phyloP scores from a whole-genome alignment of 1,284 basidiomycete species.

The Leccinum angustisporum region DNA sequence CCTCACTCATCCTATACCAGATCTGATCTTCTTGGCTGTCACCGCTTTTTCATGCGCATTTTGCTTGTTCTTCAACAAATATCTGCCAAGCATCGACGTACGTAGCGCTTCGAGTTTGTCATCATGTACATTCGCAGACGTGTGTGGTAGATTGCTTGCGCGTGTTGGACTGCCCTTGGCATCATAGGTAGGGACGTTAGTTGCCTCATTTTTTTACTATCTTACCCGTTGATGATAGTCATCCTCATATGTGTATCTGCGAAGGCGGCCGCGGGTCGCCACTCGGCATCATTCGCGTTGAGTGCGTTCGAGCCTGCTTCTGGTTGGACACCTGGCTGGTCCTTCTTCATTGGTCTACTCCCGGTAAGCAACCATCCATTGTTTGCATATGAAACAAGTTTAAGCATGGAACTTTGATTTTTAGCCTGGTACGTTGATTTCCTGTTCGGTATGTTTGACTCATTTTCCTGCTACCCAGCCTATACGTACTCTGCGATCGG shows the following conservation, averaged over 20 bases:
- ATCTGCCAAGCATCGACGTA: constrained; percentile 52
- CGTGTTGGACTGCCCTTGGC: constrained; percentile 53
- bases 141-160: constrained; percentile 43
- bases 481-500: constrained; percentile 54
- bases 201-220: neutral
- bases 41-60: constrained; percentile 42
- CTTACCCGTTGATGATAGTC: constrained; percentile 33
- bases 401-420: neutral
- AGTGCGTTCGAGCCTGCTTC: constrained; percentile 51
- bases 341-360: constrained; percentile 56
- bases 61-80: constrained; percentile 48
- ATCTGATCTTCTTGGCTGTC: constrained; percentile 52
- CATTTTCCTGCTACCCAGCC: constrained; percentile 30
- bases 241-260: constrained; percentile 48
- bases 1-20: constrained; percentile 27
- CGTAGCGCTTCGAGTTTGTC: constrained; percentile 8
- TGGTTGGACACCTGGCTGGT: constrained; percentile 58
- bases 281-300: constrained; percentile 46
- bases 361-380: constrained; percentile 39
- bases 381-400: neutral
- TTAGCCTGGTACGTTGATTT: constrained; percentile 37
- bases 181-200: constrained; percentile 40
- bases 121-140: neutral
- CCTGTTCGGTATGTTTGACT: neutral
- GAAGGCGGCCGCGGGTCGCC: constrained; percentile 49